Evolutionary conservation across 371 early-diverging fungal species (phyloP), one percentile per base, ranked within the genome.

Genomic region (Mortierella sp.): DNA sequence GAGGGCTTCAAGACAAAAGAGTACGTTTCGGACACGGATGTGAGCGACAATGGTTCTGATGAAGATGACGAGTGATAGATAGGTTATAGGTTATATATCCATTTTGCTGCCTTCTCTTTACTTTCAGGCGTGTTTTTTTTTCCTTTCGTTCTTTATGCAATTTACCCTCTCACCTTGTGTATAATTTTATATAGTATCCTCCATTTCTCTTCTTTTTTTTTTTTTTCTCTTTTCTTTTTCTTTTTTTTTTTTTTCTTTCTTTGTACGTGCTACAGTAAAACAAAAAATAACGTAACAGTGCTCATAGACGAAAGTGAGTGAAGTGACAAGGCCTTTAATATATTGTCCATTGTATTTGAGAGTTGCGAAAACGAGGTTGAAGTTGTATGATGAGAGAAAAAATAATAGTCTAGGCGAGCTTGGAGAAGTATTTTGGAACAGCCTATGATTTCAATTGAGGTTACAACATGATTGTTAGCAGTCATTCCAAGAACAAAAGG

Each of bases 371-470:
- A 28, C 28, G 36, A 21, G 21, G 59, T 11, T 28, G 58, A 38
- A 55, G 43, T 28, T 62, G 62, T 28, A 70, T 28, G 62, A 36
- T 57, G 28, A 55, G 28, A 11, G 11, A 22, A 32, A 28, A 55
- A 13, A 28, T 10, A 15, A 55, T 28, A 55, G 55, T 55, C 62
- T 62, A 62, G 24, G 62, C 62, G 1, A 62, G 62, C 45, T 62
- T 62, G 62, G 28, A n/a, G 24, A 62, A 62, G 62, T 62, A 62
- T 41, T 62, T 62, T 15, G 62, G 62, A 28, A 45, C 62, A 45
- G 62, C 62, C 62, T 62, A 60, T 19, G 24, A 7, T 52, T 19
- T 52, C 7, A 1, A 10, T 28, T 28, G 28, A 41, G 19, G 43
- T 36, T 36, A 36, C 7, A 36, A 36, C 36, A 36, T 6, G 7